Conservation (phyloP, 768 basidiomycete species). For the Leccinum pellstonianum region DNA sequence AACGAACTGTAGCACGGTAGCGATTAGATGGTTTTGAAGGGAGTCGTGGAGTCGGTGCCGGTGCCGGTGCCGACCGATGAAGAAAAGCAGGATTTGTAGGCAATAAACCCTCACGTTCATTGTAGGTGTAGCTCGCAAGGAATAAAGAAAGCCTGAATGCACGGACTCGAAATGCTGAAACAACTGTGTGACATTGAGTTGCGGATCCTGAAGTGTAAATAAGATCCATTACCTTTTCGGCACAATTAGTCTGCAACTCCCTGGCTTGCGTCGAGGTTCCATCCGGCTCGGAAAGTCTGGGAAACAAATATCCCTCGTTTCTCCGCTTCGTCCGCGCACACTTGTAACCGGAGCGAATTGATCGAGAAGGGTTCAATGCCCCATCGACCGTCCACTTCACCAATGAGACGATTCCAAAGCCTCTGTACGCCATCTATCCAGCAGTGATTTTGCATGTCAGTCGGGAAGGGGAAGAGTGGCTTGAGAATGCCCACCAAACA, state of each 20-base stretch:
- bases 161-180: slow-evolving; percentile 61
- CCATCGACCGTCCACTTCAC: slow-evolving; percentile 62
- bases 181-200: slow-evolving; percentile 42
- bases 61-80: slow-evolving; percentile 60
- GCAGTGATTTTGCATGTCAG: slow-evolving; percentile 35
- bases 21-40: slow-evolving; percentile 56
- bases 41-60: slow-evolving; percentile 61
- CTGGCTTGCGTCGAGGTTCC: slow-evolving; percentile 55
- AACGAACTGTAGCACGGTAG: slow-evolving; percentile 57
- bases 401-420: slow-evolving; percentile 56
- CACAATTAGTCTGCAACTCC: slow-evolving; percentile 79
- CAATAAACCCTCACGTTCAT: slow-evolving; percentile 44
- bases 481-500: slow-evolving; percentile 72
- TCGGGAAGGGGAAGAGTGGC: slow-evolving; percentile 69
- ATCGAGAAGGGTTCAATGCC: slow-evolving; percentile 67
- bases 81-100: slow-evolving; percentile 80
- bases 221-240: slow-evolving; percentile 50
- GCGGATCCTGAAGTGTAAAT: background rate
- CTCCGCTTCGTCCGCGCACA: slow-evolving; percentile 17
- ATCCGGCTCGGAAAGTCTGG: slow-evolving; percentile 68
- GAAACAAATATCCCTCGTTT: slow-evolving; percentile 51
- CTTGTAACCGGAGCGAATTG: slow-evolving; percentile 60
- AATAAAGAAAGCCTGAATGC: slow-evolving; percentile 47
- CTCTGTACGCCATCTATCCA: slow-evolving; percentile 48
- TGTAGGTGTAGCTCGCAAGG: slow-evolving; percentile 38